Base-by-base conservation (phyloP, 805 yeast genomes). In the Monosporozyma solicola region DNA sequence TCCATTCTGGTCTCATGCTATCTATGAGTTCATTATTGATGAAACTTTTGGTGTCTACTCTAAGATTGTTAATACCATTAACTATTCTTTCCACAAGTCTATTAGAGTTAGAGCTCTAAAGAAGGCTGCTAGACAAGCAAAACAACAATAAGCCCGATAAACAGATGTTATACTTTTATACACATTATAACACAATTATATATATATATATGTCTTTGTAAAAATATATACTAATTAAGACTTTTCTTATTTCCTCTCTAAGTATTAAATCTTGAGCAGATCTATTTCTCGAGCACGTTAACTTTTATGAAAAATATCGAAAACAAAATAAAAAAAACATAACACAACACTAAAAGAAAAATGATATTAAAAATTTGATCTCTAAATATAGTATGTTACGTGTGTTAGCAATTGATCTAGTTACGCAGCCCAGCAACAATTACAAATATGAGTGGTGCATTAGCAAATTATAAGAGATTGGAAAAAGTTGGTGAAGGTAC, bases 401-500 rank as follows among this genome's bases (percentile, higher is more conserved):
- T 31, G 24, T 13, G 22, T 5, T 6, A 22, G 39, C 3, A 16
- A 33, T 6, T 33, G 16, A 27, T 29, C 24, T 20, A 13, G 15
- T 13, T 35, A 15, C 9, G 15, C 44, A 16, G 11, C 25, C n/a
- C 22, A 1, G 31, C 13, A 33, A 46, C n/a, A 45, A 6, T 4
- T 22, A 25, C 24, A n/a, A 47, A 35, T 39, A 61, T 62, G 65
- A 88, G 88, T 91, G 91, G 86, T 48, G 98, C 94, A 63, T 75
- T 94, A 57, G 82, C 90, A 39, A 96, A 92, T 70, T 92, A 85
- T 71, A 95, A 90, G 67, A 86, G 95, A 64, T 82, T 92, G 58
- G 99, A 94, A 69, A 94, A 94, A 71, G 88, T 94, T 50, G 99
- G 99, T 47, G 99, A 94, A 73, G 97, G 95, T 77, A 70, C 99